Percentiles rank a stretch among this genome's conserved stretches.
phyloP scores from a whole-genome alignment of 768 basidiomycete genomes.

The Boletellus emodensis region DNA sequence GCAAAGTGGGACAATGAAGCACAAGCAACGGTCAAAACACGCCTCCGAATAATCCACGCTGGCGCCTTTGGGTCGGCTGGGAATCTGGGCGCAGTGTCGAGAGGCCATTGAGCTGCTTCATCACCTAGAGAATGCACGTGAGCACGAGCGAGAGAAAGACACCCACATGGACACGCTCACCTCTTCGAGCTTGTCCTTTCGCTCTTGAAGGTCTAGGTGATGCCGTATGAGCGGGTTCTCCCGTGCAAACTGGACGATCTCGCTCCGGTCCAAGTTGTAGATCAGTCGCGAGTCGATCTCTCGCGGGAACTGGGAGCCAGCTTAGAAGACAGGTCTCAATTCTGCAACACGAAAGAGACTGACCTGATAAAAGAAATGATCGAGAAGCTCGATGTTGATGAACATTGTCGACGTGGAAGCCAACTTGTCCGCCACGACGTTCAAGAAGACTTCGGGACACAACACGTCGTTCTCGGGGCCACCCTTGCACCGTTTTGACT shows the following conservation, averaged over 20 bases:
- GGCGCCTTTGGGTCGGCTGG: conserved; percentile 66
- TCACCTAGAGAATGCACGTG: conserved; percentile 53
- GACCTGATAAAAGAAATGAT: conserved; percentile 98
- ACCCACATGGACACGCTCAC: conserved; percentile 34
- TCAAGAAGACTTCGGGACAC: conserved; percentile 96
- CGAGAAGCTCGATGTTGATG: conserved; percentile 96
- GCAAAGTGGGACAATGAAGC: not conserved
- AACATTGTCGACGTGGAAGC: conserved; percentile 97
- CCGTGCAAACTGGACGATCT: conserved; percentile 87
- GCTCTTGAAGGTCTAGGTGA: conserved; percentile 91
- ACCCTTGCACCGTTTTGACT: conserved; percentile 80
- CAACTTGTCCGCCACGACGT: conserved; percentile 94
- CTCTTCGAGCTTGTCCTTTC: conserved; percentile 97
- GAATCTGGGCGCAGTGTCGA: conserved; percentile 84
- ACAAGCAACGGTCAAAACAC: conserved; percentile 53
- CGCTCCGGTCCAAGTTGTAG: conserved; percentile 88
- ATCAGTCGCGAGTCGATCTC: conserved; percentile 93
- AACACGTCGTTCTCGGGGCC: conserved; percentile 87
- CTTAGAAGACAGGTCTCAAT: not conserved
- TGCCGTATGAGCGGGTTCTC: conserved; percentile 88
- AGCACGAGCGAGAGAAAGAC: conserved; percentile 1
- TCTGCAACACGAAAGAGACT: conserved; percentile 15
- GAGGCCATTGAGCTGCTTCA: conserved; percentile 91
- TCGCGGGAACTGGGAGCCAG: conserved; percentile 75
- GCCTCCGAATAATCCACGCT: conserved; percentile 74